phyloP scores from a whole-genome alignment of 140 eudicot species.

The Bidens hawaiensis region DNA sequence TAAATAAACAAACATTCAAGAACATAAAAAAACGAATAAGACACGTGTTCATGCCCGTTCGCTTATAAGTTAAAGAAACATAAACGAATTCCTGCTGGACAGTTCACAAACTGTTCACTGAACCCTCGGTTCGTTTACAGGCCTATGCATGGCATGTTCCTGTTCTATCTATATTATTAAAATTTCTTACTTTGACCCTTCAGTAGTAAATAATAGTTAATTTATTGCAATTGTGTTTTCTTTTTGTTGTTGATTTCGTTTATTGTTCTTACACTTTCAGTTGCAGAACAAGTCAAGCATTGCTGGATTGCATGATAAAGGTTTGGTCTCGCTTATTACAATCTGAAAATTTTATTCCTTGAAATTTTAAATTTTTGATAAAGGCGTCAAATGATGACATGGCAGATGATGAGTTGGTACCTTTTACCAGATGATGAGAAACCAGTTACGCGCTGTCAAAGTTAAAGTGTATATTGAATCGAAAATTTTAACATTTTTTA shows the following conservation, averaged over 20 bases:
- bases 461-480: neutral
- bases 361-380: neutral
- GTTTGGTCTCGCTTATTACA: conserved; percentile 32
- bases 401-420: neutral
- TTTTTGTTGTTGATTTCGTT: neutral
- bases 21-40: too few relatives aligned
- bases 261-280: conserved; percentile 36
- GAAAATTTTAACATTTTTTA: neutral
- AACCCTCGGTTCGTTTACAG: too few relatives aligned
- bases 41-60: too few relatives aligned
- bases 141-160: neutral
- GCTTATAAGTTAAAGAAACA: too few relatives aligned
- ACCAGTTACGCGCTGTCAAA: neutral
- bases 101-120: too few relatives aligned
- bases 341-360: neutral
- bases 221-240: neutral
- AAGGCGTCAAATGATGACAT: neutral
- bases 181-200: neutral
- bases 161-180: neutral
- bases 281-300: conserved; percentile 62
- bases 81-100: too few relatives aligned
- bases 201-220: neutral
- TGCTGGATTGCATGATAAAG: conserved; percentile 97
- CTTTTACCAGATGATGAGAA: neutral
- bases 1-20: too few relatives aligned